phyloP scores from a whole-genome alignment of 1,139 yeast species.

The Geotrichum candidum region DNA sequence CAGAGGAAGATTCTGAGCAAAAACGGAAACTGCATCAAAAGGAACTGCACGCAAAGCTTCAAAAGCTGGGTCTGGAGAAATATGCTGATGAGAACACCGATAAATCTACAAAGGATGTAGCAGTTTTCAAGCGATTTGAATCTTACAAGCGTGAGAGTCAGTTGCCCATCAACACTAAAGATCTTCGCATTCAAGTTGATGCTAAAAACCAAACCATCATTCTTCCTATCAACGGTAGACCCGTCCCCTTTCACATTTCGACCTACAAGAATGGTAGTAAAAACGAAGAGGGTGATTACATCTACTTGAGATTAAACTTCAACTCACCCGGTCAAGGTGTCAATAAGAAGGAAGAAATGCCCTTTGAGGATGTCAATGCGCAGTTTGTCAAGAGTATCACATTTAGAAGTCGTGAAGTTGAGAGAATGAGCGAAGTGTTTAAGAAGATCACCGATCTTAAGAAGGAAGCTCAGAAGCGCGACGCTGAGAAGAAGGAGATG shows the following conservation, averaged over 20 bases:
- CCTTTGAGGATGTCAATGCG: conserved; percentile 73
- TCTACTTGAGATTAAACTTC: conserved; percentile 84
- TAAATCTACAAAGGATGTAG: conserved; percentile 63
- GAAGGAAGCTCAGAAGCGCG: conserved; percentile 85
- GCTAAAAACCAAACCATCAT: conserved; percentile 82
- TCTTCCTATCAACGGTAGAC: conserved; percentile 89
- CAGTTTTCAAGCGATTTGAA: conserved; percentile 84
- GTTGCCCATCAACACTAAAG: conserved; percentile 76
- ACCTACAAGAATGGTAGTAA: conserved; percentile 91
- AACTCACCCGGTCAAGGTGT: conserved; percentile 84
- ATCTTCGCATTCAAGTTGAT: conserved; percentile 82
- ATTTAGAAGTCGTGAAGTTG: conserved; percentile 82
- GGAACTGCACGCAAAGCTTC: conserved; percentile 77
- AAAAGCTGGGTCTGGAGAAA: conserved; percentile 59
- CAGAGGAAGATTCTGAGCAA: conserved; percentile 72
- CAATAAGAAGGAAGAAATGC: conserved; percentile 68
- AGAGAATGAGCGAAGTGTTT: conserved; percentile 85
- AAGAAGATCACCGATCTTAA: conserved; percentile 89
- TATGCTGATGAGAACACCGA: conserved; percentile 31
- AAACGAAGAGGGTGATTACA: conserved; percentile 93
- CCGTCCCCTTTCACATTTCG: conserved; percentile 95
- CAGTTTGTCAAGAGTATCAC: conserved; percentile 85
- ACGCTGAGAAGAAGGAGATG: conserved; percentile 82
- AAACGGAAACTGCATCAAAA: conserved; percentile 78
- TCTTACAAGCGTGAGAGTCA: conserved; percentile 91